Base-by-base conservation (phyloP, 306 rosid species). In the Cyclanthera cordifolia region DNA sequence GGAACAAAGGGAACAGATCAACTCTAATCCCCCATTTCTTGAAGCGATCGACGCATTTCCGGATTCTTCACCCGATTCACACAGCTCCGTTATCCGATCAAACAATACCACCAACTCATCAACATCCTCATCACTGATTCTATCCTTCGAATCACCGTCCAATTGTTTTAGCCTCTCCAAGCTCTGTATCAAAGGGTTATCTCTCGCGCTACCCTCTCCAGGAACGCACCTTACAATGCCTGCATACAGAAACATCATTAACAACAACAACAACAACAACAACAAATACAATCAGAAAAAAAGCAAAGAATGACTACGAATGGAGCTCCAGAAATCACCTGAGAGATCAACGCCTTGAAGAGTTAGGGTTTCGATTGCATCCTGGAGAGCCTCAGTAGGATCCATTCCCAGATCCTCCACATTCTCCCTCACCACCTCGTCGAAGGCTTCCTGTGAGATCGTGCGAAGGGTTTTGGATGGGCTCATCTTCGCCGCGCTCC, bases 291-390 rank as follows among this genome's bases (percentile, higher is more conserved):
- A 34, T 37, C 50, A 5, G 68, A 61, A 59, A 61, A 59, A 32
- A 4, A 4, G 48, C 45, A 59, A 8, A 32, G 13, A 20, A 39
- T 41, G 12, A 20, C 17, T 63, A 76, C 27, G 12, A 2, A 47
- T 3, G 8, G 27, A 21, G 59, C 34, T 56, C 17, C 12, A 41
- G 10, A 63, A 64, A 2, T 8, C 17, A 92, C 98, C 95, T 16
- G 91, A 82, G 80, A 93, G 94, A 86, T 93, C 91, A 69, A 93
- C 98, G 85, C 91, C 94, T 83, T 93, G 98, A 66, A 93, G 95
- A 50, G 85, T 80, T 46, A 89, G 79, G 66, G 95, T 83, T 79
- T 93, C 76, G 53, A 87, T 80, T 61, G 99, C 96, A 75, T 93
- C 99, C 54, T 81, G 73, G 54, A 93, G 88, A n/a, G 99, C 96